Evolutionary conservation across 495 filamentous ascomycete species (phyloP).

Genomic region (Penicillium antarcticum): DNA sequence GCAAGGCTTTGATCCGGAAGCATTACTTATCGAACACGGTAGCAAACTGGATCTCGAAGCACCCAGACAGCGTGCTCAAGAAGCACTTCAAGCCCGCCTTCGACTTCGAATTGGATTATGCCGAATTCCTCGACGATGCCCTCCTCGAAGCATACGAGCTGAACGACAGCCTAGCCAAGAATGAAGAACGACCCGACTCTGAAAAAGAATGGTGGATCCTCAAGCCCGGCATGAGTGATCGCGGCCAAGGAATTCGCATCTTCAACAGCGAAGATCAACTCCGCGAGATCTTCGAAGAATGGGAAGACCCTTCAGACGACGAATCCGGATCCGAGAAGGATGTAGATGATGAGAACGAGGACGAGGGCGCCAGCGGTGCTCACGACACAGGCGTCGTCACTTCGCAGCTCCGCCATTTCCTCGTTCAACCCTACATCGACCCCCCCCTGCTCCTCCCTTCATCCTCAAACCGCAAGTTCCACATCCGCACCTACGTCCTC

Average conservation of each 20-base stretch:
- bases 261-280: conserved; percentile 82
- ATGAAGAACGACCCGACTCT: conserved; percentile 42
- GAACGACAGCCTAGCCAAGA: conserved; percentile 67
- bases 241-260: conserved; percentile 86
- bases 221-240: conserved; percentile 95
- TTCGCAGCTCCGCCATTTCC: conserved; percentile 91
- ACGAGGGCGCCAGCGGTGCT: conserved; percentile 22
- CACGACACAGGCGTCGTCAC: conserved; percentile 62
- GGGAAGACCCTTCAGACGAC: conserved; percentile 61
- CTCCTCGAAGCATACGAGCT: conserved; percentile 86
- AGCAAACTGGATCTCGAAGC: conserved; percentile 74
- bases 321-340: conserved; percentile 28
- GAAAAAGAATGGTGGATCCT: conserved; percentile 94
- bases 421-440: conserved; percentile 93
- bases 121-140: conserved; percentile 93
- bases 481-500: conserved; percentile 88
- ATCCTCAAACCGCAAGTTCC: conserved; percentile 78
- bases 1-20: conserved; percentile 96
- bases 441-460: conserved; percentile 73
- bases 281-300: conserved; percentile 80
- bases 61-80: conserved; percentile 65
- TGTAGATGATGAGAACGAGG: conserved; percentile 29
- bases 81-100: conserved; percentile 69
- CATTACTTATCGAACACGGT: conserved; percentile 84
- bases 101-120: conserved; percentile 91